Base-by-base conservation (phyloP, 2,329 filamentous ascomycete species). In the Colletotrichum plurivorum region DNA sequence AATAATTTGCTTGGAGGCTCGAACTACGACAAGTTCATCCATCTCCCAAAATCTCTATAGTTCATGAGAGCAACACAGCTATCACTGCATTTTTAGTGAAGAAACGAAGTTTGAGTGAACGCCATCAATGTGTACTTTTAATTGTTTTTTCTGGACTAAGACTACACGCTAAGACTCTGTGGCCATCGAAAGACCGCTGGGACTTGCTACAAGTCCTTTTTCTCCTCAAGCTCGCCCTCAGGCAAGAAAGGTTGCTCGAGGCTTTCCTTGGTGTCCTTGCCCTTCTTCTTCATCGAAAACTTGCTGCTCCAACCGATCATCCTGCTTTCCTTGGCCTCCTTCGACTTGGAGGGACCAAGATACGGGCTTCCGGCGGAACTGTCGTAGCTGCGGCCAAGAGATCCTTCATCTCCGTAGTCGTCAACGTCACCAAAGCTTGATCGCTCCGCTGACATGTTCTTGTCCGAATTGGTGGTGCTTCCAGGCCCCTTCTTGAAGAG, bases 271-370 rank as follows among this genome's bases (percentile, higher is more conserved):
- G 73, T 68, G 52, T 88, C 86, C 73, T 84, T 87, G 71, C 83
- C 85, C 77, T 87, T 89, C 81, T 89, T 89, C 79, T 88, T 89
- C 75, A 88, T 88, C 51, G 86, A 84, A 76, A 88, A 88, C 72
- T 87, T 83, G 41, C 75, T 77, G 48, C 77, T 77, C 84, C 86
- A 88, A 49, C 81, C 81, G 12, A 81, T 83, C 67, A 86, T 84
- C 74, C 87, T 84, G 60, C 84, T 79, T 58, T 85, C 85, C 72
- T 83, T 85, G 5, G 77, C 78, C 51, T 84, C 81, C 70, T 79
- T 83, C 27, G 83, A 84, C 73, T 81, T 84, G 31, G 82, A 80
- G 25, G 86, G 83, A 2, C 87, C 87, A n/a, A 90, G 76, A 9
- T 84, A 85, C 2, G 88, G 86, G 74, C 86, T 90, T 75, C 85